Evolutionary conservation across 352 stramenopile species (phyloP).

Genomic region (Pythium monospermum): DNA sequence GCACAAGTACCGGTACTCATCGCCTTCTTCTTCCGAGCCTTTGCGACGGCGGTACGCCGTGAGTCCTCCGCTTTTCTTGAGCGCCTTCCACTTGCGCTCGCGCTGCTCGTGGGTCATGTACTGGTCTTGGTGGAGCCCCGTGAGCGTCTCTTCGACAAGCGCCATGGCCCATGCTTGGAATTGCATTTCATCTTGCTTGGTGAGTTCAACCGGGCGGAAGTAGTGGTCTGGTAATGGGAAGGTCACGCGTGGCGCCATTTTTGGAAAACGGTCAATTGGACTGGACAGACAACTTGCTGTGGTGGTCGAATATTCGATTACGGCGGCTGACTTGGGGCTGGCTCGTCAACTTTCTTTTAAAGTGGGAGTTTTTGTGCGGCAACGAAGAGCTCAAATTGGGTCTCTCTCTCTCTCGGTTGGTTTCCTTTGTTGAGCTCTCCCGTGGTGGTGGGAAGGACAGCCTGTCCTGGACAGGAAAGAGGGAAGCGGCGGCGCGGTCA

Average conservation of each 20-base stretch:
- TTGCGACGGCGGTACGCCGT: conserved; percentile 55
- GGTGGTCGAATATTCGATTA: too few relatives aligned
- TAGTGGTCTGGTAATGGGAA: conserved; percentile 62
- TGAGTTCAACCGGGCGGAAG: conserved; percentile 52
- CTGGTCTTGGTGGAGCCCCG: conserved; percentile 63
- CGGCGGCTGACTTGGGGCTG: too few relatives aligned
- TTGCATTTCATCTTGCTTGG: conserved; percentile 32
- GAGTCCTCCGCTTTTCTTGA: conserved; percentile 58
- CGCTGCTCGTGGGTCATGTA: conserved; percentile 53
- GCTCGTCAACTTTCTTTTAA: too few relatives aligned
- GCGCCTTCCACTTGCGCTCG: conserved; percentile 63
- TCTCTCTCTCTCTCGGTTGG: too few relatives aligned
- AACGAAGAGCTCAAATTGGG: not conserved
- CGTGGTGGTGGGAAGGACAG: too few relatives aligned
- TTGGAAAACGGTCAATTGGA: not conserved
- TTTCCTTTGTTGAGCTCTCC: too few relatives aligned
- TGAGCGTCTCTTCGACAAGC: conserved; percentile 60
- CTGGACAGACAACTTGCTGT: not conserved
- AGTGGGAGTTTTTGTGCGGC: too few relatives aligned
- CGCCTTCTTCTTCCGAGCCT: conserved; percentile 30
- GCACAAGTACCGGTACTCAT: conserved; percentile 59
- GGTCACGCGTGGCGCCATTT: conserved; percentile 18
- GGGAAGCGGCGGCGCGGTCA: too few relatives aligned
- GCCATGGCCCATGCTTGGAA: conserved; percentile 66
- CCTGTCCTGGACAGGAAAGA: too few relatives aligned